Percentiles rank a stretch among this genome's conserved stretches.
Conservation (phyloP, 805 yeast genomes). For the Saccharomyces jurei region DNA sequence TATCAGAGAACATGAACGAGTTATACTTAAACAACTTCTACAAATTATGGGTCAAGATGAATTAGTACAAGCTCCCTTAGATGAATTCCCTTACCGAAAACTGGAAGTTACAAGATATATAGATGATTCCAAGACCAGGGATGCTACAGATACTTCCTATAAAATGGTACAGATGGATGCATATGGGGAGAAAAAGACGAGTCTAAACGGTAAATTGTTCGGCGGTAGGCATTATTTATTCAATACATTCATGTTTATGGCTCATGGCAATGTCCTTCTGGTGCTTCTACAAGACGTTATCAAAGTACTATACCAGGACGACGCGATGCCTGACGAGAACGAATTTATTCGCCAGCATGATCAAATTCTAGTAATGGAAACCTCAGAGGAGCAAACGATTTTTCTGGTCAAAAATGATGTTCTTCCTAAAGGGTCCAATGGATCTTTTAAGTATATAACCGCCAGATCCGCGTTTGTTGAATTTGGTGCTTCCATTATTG, state of each 20-base stretch:
- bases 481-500: slow-evolving; percentile 44
- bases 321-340: slow-evolving; percentile 25
- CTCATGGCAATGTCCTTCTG: slow-evolving; percentile 31
- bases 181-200: slow-evolving; percentile 40
- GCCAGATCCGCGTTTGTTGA: slow-evolving; percentile 39
- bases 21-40: slow-evolving; percentile 17
- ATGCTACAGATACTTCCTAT: slow-evolving; percentile 4
- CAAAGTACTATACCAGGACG: slow-evolving; percentile 36
- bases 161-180: slow-evolving; percentile 28
- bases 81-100: slow-evolving; percentile 14
- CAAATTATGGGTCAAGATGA: slow-evolving; percentile 13
- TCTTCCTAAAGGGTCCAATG: slow-evolving; percentile 11
- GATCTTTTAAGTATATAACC: slow-evolving; percentile 26
- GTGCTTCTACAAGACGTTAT: slow-evolving; percentile 31
- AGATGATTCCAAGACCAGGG: slow-evolving; percentile 3
- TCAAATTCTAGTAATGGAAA: slow-evolving; percentile 31
- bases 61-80: slow-evolving; percentile 17
- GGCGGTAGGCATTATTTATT: slow-evolving; percentile 36
- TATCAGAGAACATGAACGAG: slow-evolving; percentile 15
- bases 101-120: slow-evolving; percentile 15
- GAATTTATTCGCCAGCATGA: slow-evolving; percentile 39
- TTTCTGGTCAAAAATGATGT: slow-evolving; percentile 30
- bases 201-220: slow-evolving; percentile 31
- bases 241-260: slow-evolving; percentile 35
- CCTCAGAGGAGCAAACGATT: slow-evolving; percentile 33